Evolutionary conservation across 2,329 filamentous ascomycete species (phyloP).

Genomic region (Aspergillus quadrilineatus): DNA sequence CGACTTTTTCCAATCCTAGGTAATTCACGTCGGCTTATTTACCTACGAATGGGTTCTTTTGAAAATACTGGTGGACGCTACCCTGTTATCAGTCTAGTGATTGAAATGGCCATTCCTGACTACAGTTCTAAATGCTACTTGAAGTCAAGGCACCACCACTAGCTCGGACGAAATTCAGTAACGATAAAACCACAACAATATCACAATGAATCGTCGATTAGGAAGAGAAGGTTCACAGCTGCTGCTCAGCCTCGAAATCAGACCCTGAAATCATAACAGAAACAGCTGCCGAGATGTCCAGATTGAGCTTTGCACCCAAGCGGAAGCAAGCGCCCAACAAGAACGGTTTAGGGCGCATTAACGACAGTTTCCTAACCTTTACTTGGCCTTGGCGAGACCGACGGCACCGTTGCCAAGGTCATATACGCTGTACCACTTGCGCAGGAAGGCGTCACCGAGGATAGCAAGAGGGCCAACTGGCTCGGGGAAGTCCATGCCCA

Average conservation of each 20-base stretch:
- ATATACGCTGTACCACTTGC: conserved; percentile 79
- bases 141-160: conserved; percentile 6
- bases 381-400: conserved; percentile 82
- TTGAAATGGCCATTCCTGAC: conserved; percentile 1
- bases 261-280: neutral
- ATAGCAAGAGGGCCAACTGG: conserved; percentile 91
- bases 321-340: neutral
- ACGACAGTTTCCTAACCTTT: conserved; percentile 27
- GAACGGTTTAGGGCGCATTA: neutral
- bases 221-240: neutral
- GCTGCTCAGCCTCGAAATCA: neutral
- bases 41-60: neutral
- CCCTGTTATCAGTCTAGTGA: neutral
- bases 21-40: neutral
- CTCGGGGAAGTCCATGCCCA: conserved; percentile 88
- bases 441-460: conserved; percentile 67
- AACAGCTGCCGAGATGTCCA: neutral
- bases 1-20: too few species aligned
- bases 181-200: conserved; percentile 6
- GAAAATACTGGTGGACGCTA: neutral
- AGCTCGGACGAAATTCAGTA: conserved; percentile 4
- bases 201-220: conserved; percentile 1
- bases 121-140: conserved; percentile 5
- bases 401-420: conserved; percentile 87
- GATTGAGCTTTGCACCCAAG: neutral